phyloP scores from a whole-genome alignment of 257 asterid genomes.

The Ligustrum vulgare region DNA sequence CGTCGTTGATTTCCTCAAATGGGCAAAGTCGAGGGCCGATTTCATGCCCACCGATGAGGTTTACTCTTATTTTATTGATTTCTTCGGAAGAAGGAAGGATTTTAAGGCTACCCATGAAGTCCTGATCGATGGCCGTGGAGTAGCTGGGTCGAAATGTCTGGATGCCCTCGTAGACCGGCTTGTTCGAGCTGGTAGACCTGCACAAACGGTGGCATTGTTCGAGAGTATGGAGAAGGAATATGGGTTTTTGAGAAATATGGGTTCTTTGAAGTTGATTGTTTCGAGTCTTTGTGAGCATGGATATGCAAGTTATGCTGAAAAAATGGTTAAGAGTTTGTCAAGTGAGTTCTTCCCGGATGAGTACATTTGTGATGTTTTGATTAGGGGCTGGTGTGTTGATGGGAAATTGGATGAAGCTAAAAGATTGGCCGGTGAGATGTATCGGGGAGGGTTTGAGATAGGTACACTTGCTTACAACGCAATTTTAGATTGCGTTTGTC shows the following conservation, averaged over 20 bases:
- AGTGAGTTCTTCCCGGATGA: slow-evolving; percentile 85
- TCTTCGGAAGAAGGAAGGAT: slow-evolving; percentile 90
- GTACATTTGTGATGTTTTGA: slow-evolving; percentile 66
- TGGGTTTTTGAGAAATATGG: slow-evolving; percentile 56
- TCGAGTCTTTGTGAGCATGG: slow-evolving; percentile 68
- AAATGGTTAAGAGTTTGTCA: slow-evolving; percentile 84
- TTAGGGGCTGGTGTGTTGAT: slow-evolving; percentile 85
- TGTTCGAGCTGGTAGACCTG: slow-evolving; percentile 79
- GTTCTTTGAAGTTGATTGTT: slow-evolving; percentile 60
- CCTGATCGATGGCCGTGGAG: slow-evolving; percentile 54
- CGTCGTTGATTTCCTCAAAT: slow-evolving; percentile 67
- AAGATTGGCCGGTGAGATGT: slow-evolving; percentile 77
- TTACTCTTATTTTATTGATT: slow-evolving; percentile 56
- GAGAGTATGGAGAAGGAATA: slow-evolving; percentile 73
- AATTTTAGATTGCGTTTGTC: slow-evolving; percentile 81
- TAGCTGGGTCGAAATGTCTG: slow-evolving; percentile 51
- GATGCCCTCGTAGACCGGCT: slow-evolving; percentile 71
- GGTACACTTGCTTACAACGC: slow-evolving; percentile 63
- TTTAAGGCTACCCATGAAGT: slow-evolving; percentile 79
- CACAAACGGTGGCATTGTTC: slow-evolving; percentile 65
- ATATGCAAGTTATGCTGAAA: slow-evolving; percentile 80
- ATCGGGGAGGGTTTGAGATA: slow-evolving; percentile 81
- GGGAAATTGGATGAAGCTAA: slow-evolving; percentile 75
- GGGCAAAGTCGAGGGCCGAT: slow-evolving; percentile 61
- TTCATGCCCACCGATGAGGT: slow-evolving; percentile 58